Evolutionary conservation across 305 asterid species (phyloP).

Genomic region (Fraxinus baroniana): DNA sequence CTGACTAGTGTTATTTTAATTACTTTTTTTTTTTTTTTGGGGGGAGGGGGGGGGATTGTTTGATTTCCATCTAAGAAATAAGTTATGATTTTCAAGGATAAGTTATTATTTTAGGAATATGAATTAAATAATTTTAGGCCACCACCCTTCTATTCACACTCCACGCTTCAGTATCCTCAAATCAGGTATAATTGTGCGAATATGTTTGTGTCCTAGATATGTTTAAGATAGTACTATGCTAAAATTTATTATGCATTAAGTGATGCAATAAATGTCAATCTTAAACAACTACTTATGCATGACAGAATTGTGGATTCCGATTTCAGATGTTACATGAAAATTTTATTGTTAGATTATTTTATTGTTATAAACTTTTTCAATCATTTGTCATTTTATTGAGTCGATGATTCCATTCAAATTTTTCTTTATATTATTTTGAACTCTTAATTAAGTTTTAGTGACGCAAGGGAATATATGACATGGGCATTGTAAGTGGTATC

Average conservation of each 20-base stretch:
- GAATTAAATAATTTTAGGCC: no score
- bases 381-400: not conserved
- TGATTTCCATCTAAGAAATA: not conserved
- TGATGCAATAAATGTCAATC: not conserved
- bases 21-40: no score
- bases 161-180: not conserved
- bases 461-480: no score
- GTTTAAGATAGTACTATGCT: not conserved
- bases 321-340: not conserved
- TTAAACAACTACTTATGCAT: not conserved
- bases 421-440: not conserved
- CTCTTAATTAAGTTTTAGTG: not conserved
- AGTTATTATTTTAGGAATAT: not conserved
- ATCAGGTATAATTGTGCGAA: not conserved
- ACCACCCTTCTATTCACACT: not conserved
- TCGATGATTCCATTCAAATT: not conserved
- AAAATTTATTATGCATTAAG: not conserved
- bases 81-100: not conserved
- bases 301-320: not conserved
- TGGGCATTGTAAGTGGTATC: not conserved
- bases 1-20: no score
- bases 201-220: not conserved
- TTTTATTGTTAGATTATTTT: not conserved
- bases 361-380: not conserved
- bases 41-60: no score